Evolutionary conservation across 2,329 filamentous ascomycete species (phyloP), one percentile per base, ranked within the genome.

Genomic region (Hypoxylon sp.): DNA sequence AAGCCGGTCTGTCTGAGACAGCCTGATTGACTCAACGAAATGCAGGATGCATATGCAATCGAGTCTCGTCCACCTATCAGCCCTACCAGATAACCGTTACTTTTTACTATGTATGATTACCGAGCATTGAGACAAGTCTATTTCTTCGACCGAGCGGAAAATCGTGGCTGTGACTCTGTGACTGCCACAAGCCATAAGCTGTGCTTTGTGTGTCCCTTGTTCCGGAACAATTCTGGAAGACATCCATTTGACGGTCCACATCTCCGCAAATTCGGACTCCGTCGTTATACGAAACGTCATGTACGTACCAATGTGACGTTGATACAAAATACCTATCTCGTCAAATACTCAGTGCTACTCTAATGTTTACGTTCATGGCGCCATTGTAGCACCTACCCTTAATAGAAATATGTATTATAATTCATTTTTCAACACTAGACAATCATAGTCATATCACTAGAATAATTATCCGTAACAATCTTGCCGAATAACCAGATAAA

Each of bases 201-300:
- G 46, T 51, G n/a, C 50, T 11, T 43, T 52, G 28, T 23, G 28
- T 48, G 43, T 23, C 32, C 60, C 52, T 49, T 59, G 48, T 63
- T 58, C 55, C 63, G 46, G 67, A 67, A 67, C 49, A 53, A 19
- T 69, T 69, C 60, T 69, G 53, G 64, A 69, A 69, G n/a, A 67
- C 38, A 51, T 60, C 49, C 30, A 59, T 60, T 59, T 25, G 21
- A 23, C 34, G 45, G 25, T 41, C 41, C 52, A 58, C 52, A 41
- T 59, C 49, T 58, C 58, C 41, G 57, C 57, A 55, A 61, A 65
- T 45, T 23, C 36, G 52, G 51, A 52, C 36, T 55, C 48, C 32
- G 46, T 58, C 30, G 36, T 2, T 43, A 51, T 46, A 60, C 32
- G 32, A 57, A 63, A 59, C 64, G 58, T 41, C 45, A 58, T 38